Evolutionary conservation across 495 filamentous ascomycete species (phyloP), one percentile per base, ranked within the genome.

Genomic region (Chaetomidium leptoderma): DNA sequence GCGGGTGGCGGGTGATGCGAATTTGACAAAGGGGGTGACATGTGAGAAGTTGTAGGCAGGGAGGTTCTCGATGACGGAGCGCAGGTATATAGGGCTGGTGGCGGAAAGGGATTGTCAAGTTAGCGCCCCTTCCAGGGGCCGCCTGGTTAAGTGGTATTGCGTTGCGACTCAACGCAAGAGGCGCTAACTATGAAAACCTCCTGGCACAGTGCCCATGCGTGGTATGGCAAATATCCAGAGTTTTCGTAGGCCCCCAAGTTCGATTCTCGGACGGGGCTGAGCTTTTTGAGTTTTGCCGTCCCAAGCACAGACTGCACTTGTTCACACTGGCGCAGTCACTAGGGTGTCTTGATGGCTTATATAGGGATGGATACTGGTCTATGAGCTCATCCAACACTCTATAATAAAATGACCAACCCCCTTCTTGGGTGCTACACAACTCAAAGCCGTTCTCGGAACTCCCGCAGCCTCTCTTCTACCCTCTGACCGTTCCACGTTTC

Each of bases 401-500:
- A 42, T 42, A 42, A 19, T 35, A 35, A 35, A 2, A 35, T 9
- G 9, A 35, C 36, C 36, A 10, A 37, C 35, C 36, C 16, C 2
- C 36, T 17, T 17, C 4, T 16, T 11, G 5, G 17, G 37, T n/a
- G 6, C 5, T 29, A 6, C 4, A 1, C 49, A 40, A 37, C 6
- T 52, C 33, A 63, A 16, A 71, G 43, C 45, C 72, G 53, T 11
- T 49, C 64, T 60, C 69, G 68, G 66, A 82, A 85, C 58, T 75
- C 74, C 33, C 74, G 67, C 64, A 87, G 71, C 58, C 84, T 71
- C 17, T 80, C 78, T 24, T 76, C 67, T 6, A 87, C 81, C 19
- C 60, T 63, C 7, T 76, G 74, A 5, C 81, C 86, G 73, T 96
- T 95, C 91, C 91, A 96, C 55, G 78, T 81, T 71, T 95, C 91